A percentile compares a stretch with the other conserved stretches of the same genome.
These are phyloP conservation scores for Clarkia xantiana DNA, from an alignment of 345 rosid species.

Conservation along the genomic window DNA sequence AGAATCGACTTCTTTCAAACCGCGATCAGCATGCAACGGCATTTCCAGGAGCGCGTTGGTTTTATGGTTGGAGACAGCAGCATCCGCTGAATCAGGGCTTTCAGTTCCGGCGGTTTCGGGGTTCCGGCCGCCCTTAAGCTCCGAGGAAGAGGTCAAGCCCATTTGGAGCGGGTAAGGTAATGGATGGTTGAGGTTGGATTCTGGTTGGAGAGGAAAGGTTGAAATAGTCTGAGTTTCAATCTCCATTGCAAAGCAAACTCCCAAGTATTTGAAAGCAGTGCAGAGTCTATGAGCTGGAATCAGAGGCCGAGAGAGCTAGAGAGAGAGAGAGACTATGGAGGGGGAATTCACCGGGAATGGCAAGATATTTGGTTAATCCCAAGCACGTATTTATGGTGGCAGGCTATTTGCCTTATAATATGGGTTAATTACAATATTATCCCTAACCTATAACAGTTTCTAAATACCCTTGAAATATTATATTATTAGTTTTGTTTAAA, in stretches of 20 bases:
- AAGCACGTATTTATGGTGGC: too few species aligned
- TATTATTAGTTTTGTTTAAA: too few species aligned
- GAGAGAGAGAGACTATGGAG: background rate
- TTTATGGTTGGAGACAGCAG: too few species aligned
- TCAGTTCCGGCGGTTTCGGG: too few species aligned
- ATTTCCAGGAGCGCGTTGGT: background rate
- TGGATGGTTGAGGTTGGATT: background rate
- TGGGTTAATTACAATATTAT: too few species aligned
- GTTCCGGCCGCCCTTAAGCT: background rate
- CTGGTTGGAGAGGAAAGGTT: background rate
- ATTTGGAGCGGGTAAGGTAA: background rate
- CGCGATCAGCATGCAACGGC: conserved; percentile 1
- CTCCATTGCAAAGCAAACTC: background rate
- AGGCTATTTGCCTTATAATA: too few species aligned
- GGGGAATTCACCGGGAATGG: background rate
- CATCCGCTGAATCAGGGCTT: too few species aligned
- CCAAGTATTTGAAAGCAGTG: background rate
- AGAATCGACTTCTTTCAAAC: background rate
- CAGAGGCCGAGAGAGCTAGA: background rate
- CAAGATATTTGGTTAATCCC: too few species aligned
- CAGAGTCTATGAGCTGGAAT: background rate
- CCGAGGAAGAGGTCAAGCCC: background rate
- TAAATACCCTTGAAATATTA: too few species aligned
- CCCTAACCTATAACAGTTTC: too few species aligned
- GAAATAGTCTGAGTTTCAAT: conserved; percentile 2